Evolutionary conservation across 2,329 filamentous ascomycete species (phyloP).

Genomic region (Verticillium alfalfae): DNA sequence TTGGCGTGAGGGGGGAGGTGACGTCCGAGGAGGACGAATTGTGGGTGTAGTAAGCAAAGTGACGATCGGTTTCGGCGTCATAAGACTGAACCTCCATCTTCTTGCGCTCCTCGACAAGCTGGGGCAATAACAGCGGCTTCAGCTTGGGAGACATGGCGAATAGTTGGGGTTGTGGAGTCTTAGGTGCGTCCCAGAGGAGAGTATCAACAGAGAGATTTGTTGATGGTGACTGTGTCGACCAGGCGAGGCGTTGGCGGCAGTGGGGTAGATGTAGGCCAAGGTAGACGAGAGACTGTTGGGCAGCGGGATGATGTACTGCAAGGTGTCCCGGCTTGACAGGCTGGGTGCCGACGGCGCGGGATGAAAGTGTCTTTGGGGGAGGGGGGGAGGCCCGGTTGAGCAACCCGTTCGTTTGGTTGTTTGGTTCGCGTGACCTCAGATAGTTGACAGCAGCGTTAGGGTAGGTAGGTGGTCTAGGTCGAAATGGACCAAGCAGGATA

Average conservation of each 20-base stretch:
- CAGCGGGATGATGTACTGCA: not conserved
- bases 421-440: not conserved
- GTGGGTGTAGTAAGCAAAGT: conserved; percentile 36
- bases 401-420: not conserved
- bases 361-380: not conserved
- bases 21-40: conserved; percentile 61
- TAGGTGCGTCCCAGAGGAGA: not conserved
- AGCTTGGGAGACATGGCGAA: conserved; percentile 40
- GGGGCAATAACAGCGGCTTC: conserved; percentile 48
- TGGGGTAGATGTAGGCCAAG: not conserved
- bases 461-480: not conserved
- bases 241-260: not conserved
- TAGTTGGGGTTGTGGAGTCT: not conserved
- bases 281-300: not conserved
- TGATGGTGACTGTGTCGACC: not conserved
- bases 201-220: not conserved
- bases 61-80: conserved; percentile 23
- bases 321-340: not conserved
- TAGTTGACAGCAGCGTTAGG: not conserved
- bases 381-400: not conserved
- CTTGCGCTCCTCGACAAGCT: conserved; percentile 45
- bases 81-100: conserved; percentile 28
- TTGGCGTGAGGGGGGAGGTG: conserved; percentile 65
- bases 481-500: not conserved
- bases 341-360: not conserved